A percentile compares a stretch with the other conserved stretches of the same genome.
Evolutionary conservation across 2,329 filamentous ascomycete species (phyloP).

Genomic region (Sordariomycetes sp.): DNA sequence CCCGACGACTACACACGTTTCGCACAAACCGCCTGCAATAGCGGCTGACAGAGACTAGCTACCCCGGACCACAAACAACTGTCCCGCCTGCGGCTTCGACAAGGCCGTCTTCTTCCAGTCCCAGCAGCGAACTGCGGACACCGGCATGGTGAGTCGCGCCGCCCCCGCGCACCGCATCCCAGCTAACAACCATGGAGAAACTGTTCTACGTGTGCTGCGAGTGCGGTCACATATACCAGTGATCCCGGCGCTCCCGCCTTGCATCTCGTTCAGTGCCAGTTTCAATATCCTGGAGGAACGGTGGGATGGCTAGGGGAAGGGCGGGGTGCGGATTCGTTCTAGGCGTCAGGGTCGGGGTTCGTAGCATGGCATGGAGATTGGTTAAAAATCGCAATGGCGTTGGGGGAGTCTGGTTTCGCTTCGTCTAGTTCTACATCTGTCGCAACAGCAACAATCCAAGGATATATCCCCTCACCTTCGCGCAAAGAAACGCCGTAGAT

Average conservation of each 20-base stretch:
- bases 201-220: constrained; percentile 87
- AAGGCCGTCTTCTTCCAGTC: constrained; percentile 99
- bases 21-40: neutral
- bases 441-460: neutral
- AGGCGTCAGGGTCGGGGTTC: neutral
- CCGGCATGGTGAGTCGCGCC: constrained; percentile 72
- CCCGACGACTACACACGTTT: too few species aligned
- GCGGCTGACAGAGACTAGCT: constrained; percentile 44
- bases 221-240: constrained; percentile 78
- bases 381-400: neutral
- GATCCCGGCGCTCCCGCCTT: constrained; percentile 5
- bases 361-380: neutral
- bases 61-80: constrained; percentile 75
- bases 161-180: neutral
- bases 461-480: neutral
- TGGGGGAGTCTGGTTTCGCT: neutral
- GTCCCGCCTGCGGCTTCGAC: constrained; percentile 70
- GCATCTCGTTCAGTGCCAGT: neutral
- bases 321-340: constrained; percentile 6
- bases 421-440: neutral
- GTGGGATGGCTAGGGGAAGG: neutral
- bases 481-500: neutral
- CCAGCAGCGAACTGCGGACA: constrained; percentile 91
- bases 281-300: neutral
- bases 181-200: constrained; percentile 43